Evolutionary conservation across 192 early-diverging fungal genomes (phyloP), one percentile per base, ranked within the genome.

Genomic region (Thoreauomyces humboldtii): DNA sequence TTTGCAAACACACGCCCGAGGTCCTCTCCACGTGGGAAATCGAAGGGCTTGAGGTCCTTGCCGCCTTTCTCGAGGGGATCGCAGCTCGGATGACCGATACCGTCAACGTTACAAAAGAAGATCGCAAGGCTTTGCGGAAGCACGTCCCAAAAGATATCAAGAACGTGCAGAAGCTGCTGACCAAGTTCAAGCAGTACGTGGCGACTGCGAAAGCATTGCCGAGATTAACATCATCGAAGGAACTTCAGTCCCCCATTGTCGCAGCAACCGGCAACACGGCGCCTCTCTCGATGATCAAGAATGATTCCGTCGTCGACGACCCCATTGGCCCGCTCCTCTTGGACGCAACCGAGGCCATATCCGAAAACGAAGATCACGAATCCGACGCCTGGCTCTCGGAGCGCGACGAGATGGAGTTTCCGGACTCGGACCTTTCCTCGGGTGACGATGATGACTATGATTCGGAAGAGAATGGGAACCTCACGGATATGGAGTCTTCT

Each of bases 1-100:
- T 79, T 17, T 73, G 88, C 4, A 62, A 68, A 77, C 63, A 67
- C 35, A 69, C 59, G 43, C 42, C 61, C 0, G 47, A 61, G n/a
- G 25, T 51, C 22, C 73, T 71, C 50, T 68, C 70, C 22, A 32
- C 77, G 21, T 65, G 48, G 63, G 88, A 90, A 61, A 52, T 91
- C 15, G 72, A 86, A 43, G 84, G 87, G 15, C 67, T 85, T 5
- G 62, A 73, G 41, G 73, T 63, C 28, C 67, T 90, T 37, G 64
- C 75, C 0, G 47, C 65, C 7, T 87, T 82, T 62, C 65, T 87
- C 21, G 52, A 70, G 7, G 68, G 17, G 9, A 41, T 31, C 15
- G 63, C 42, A 15, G 28, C 21, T 15, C 43, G 35, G 33, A 41
- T 63, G 57, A 66, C 35, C 37, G 38, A 59, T 53, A 68, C 62